Conservation (phyloP, 305 asterid species). For the Rubia balearica region DNA sequence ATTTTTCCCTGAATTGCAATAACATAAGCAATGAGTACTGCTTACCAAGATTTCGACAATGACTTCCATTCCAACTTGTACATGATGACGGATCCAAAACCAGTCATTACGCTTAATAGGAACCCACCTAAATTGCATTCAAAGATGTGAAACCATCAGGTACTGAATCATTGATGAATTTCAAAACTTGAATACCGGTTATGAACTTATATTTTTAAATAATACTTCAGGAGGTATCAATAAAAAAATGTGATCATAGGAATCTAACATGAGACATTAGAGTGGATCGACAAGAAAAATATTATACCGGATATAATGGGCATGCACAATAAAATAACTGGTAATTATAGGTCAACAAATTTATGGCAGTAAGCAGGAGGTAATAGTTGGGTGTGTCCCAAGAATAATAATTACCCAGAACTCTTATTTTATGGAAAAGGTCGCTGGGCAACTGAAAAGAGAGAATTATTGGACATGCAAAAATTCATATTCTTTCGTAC, state of each 20-base stretch:
- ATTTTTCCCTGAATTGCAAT: not conserved
- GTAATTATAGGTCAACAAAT: slow-evolving; percentile 1
- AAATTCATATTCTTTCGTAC: not conserved
- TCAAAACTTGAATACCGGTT: not conserved
- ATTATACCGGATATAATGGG: not conserved
- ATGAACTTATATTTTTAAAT: not conserved
- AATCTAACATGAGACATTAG: not conserved
- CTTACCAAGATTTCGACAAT: slow-evolving; percentile 84
- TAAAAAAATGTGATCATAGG: not conserved
- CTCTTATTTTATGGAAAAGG: not conserved
- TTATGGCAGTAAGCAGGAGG: not conserved
- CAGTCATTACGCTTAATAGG: slow-evolving; percentile 96
- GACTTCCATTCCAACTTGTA: slow-evolving; percentile 90
- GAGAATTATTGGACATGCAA: not conserved
- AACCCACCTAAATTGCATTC: slow-evolving; percentile 63
- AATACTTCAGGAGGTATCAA: not conserved
- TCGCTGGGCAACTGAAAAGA: not conserved
- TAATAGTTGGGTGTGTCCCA: not conserved
- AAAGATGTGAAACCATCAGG: slow-evolving; percentile 3
- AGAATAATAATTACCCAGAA: not conserved
- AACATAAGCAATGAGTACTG: slow-evolving; percentile 15
- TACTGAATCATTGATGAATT: not conserved
- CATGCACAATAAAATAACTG: not conserved
- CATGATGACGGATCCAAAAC: slow-evolving; percentile 98
- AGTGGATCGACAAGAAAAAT: not conserved